Evolutionary conservation across 1,284 basidiomycete species (phyloP), one percentile per base, ranked within the genome.

Genomic region (Moesziomyces aphidis): DNA sequence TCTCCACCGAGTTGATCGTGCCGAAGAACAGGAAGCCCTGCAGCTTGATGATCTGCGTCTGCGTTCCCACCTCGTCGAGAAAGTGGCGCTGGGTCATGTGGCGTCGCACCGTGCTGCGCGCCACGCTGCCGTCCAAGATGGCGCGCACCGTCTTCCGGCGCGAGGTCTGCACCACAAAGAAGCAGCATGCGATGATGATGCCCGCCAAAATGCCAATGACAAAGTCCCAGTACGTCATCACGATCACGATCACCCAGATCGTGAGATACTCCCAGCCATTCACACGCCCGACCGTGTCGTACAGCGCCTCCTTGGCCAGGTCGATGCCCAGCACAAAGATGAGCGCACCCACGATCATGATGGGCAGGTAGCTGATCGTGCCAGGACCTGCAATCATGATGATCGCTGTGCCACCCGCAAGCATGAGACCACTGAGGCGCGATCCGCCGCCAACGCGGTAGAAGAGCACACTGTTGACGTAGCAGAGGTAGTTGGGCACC

Each of bases 1-100:
- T 91, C 85, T 97, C 95, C 61, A 97, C 93, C 47, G 91, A 88
- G 0, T 91, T 89, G 78, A 97, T 96, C 0, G 95, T 97, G 5
- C 97, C 96, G 85, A 99, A 99, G 89, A 98, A 99, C 42, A 99
- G 87, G 86, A 94, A 95, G 0, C 93, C 83, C 88, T 98, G 95
- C 8, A 98, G 86, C 73, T 93, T 91, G 79, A 97, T 87, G 58
- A 98, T 90, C 36, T 92, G 91, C 0, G 95, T 97, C 86, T 98
- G 95, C 68, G 90, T 91, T 6, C 95, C 94, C 22, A 96, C 93
- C 70, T 94, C 91, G 24, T 92, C 91, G 45, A 99, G 89, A 85
- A 97, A 98, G 3, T 90, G 91, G 13, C 94, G 89, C 82, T 99
- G 96, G 2, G 91, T 89, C 63, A 90, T 90, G 1, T 95, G 96